A percentile compares a stretch with the other conserved stretches of the same genome.
Evolutionary conservation across 78 protist species (phyloP).

Genomic region (Dictyostelium capitatum): DNA sequence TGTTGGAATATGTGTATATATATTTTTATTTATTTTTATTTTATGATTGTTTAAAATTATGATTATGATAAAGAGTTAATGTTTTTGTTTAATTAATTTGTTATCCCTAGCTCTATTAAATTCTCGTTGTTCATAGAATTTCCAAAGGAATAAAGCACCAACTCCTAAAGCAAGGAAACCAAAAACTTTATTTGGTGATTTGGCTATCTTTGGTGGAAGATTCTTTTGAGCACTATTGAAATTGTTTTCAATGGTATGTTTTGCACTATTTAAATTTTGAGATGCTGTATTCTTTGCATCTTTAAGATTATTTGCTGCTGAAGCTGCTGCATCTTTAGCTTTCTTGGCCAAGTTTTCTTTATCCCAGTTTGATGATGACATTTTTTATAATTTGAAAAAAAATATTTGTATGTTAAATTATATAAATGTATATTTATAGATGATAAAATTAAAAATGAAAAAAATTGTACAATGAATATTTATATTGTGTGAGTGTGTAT

Average conservation of each 20-base stretch:
- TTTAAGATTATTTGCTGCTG: neutral
- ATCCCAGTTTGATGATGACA: neutral
- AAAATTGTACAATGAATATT: neutral
- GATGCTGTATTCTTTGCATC: neutral
- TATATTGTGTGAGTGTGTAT: no score
- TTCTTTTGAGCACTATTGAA: neutral
- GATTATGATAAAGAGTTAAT: neutral
- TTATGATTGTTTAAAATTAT: no score
- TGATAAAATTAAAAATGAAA: no score
- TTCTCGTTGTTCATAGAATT: neutral
- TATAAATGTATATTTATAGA: no score
- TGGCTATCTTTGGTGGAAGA: neutral
- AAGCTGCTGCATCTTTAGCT: neutral
- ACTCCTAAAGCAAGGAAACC: neutral
- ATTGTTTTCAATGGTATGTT: conserved; percentile 3
- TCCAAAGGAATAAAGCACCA: neutral
- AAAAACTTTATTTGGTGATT: neutral
- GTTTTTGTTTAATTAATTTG: conserved; percentile 6
- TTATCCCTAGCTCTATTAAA: no score
- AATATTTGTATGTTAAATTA: neutral
- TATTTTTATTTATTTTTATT: no score
- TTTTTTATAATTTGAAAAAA: neutral
- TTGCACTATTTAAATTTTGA: neutral
- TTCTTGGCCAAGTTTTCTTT: neutral
- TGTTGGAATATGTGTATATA: no score